Base-by-base conservation (phyloP, 148 eudicot genomes). In the Euryodendron excelsum region DNA sequence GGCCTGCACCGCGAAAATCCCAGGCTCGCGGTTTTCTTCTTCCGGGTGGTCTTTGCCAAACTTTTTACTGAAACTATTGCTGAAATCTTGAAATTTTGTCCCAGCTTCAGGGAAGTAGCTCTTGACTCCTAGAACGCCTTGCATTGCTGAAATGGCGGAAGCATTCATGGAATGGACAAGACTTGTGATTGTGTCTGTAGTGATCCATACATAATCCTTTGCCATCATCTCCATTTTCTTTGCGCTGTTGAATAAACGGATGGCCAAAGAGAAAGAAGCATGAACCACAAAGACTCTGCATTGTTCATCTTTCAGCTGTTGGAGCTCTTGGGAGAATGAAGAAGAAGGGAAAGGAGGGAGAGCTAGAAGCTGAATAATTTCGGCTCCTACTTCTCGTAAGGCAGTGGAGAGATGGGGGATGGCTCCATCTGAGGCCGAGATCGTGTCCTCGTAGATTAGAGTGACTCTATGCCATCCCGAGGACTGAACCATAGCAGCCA, bases 401-500 rank as follows among this genome's bases (percentile, higher is more conserved):
- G 84, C 81, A 14, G 37, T 67, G 7, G 70, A 41, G 8, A 82
- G 62, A 73, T 78, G 52, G 10, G 79, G 62, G 7, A 58, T 67
- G 75, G 73, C 39, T 18, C 59, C 65, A 45, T 44, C 45, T 3
- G 68, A 25, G 3, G 74, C 48, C 0, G 70, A 67, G 44, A 34
- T 39, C 0, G 39, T 18, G n/a, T 78, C 80, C 68, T 82, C 84
- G 31, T 78, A 82, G 56, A 82, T 78, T 1, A 78, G 36, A 23
- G 33, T 78, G 39, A 78, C 78, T 33, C 53, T 55, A 0, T 15
- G 81, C 69, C 69, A 66, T 17, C 34, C 63, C 81, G 75, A 78
- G 3, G 81, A 82, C 23, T 59, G 56, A 14, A 78, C 52, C 65
- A 82, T 59, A 3, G 72, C 78, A 64, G 84, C 84, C 52, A 82